A percentile compares a stretch with the other conserved stretches of the same genome.
Evolutionary conservation across 179 eudicot species (phyloP).

Genomic region (Beta lomatogona): DNA sequence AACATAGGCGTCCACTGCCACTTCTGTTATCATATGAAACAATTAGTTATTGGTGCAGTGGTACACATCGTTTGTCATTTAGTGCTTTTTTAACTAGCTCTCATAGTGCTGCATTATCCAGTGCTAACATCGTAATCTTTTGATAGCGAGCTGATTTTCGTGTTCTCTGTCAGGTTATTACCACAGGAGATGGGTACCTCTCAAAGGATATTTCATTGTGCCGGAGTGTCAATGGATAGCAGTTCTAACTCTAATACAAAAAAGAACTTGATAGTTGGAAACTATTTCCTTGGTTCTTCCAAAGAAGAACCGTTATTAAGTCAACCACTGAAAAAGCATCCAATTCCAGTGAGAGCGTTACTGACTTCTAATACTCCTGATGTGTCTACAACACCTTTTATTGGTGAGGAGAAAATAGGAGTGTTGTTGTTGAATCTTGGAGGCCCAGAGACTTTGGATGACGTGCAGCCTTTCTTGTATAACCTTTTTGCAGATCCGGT

Average conservation of each 20-base stretch:
- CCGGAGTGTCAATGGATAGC: conserved; percentile 48
- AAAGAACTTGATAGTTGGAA: conserved; percentile 39
- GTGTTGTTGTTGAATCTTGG: conserved; percentile 98
- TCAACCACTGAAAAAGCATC: conserved; percentile 35
- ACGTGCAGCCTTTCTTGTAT: conserved; percentile 96
- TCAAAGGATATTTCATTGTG: conserved; percentile 44
- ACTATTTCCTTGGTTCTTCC: conserved; percentile 39
- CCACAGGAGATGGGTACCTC: conserved; percentile 47
- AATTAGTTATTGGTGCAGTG: not conserved
- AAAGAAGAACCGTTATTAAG: conserved; percentile 36
- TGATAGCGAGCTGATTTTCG: not conserved
- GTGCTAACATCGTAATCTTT: not conserved
- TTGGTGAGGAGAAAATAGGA: conserved; percentile 77
- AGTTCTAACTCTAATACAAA: conserved; percentile 31
- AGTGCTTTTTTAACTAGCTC: not conserved
- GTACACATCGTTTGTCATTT: not conserved
- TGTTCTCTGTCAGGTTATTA: conserved; percentile 45
- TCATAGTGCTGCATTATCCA: not conserved
- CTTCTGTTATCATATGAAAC: not conserved
- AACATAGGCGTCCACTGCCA: not conserved
- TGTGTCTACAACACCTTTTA: conserved; percentile 36
- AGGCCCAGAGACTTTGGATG: conserved; percentile 94
- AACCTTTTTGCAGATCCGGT: conserved; percentile 99
- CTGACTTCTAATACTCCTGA: conserved; percentile 58
- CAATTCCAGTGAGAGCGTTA: conserved; percentile 52